These are phyloP conservation scores for Basidioascus undulatus DNA, from an alignment of 768 basidiomycete species.

Conservation along the genomic window DNA sequence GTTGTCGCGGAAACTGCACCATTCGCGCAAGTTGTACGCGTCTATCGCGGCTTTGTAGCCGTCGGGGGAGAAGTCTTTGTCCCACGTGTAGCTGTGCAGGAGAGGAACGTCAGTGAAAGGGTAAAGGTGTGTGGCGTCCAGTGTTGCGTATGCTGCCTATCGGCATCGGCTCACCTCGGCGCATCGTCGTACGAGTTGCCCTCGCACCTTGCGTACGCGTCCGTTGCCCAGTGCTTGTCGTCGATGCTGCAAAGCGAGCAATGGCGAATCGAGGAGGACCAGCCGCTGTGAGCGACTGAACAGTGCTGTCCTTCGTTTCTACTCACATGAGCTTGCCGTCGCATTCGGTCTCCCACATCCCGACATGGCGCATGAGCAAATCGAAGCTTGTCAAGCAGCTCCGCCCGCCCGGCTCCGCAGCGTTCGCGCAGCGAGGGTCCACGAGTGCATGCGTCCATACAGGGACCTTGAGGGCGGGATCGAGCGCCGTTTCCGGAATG, in stretches of 20 bases:
- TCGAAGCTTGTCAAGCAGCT: conserved; percentile 5
- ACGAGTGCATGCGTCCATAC: conserved; percentile 3
- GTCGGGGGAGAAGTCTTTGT: conserved; percentile 1
- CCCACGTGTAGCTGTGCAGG: conserved; percentile 2
- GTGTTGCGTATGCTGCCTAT: too few relatives aligned
- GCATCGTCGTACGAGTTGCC: conserved; percentile 2
- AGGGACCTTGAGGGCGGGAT: background rate
- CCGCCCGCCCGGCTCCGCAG: conserved; percentile 1
- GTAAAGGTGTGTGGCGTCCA: too few relatives aligned
- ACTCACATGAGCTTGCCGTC: conserved; percentile 1
- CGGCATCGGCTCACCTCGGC: background rate
- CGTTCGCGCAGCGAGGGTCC: background rate
- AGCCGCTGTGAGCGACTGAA: background rate
- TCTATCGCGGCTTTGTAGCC: conserved; percentile 1
- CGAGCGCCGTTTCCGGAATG: background rate
- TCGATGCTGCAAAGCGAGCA: background rate
- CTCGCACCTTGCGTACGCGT: background rate
- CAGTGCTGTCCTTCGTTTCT: background rate
- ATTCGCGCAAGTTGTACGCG: conserved; percentile 1
- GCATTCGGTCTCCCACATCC: conserved; percentile 5
- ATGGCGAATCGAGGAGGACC: too few relatives aligned
- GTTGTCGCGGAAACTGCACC: too few relatives aligned
- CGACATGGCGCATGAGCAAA: conserved; percentile 7
- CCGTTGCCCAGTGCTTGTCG: conserved; percentile 1
- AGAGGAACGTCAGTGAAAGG: background rate